phyloP scores from a whole-genome alignment of 306 rosid species.

The Psophocarpus tetragonolobus region DNA sequence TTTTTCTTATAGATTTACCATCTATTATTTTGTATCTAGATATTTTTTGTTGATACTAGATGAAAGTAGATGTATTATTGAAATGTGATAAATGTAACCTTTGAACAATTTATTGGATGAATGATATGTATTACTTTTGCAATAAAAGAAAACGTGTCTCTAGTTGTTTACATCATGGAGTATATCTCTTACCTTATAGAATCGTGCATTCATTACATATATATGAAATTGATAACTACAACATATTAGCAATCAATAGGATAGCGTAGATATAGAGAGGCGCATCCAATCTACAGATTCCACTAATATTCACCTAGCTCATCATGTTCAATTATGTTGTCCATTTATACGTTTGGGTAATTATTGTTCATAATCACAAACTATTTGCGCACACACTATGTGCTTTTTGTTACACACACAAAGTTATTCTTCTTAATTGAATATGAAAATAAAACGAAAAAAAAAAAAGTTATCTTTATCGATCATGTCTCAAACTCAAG shows the following conservation, averaged over 20 bases:
- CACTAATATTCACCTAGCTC: slow-evolving; percentile 59
- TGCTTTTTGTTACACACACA: too few relatives aligned
- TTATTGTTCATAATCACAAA: slow-evolving; percentile 58
- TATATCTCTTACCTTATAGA: slow-evolving; percentile 19
- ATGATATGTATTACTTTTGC: too few relatives aligned
- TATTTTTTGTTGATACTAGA: too few relatives aligned
- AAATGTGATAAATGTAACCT: too few relatives aligned
- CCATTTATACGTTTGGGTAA: slow-evolving; percentile 51
- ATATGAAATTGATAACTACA: slow-evolving; percentile 38
- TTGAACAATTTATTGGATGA: too few relatives aligned
- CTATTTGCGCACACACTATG: slow-evolving; percentile 42
- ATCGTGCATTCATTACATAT: slow-evolving; percentile 7
- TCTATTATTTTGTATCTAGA: too few relatives aligned
- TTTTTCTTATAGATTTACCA: too few relatives aligned
- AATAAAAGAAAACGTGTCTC: too few relatives aligned
- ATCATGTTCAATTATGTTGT: slow-evolving; percentile 70
- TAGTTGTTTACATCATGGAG: neutral
- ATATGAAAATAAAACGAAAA: neutral
- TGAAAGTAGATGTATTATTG: too few relatives aligned
- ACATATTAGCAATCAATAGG: slow-evolving; percentile 38
- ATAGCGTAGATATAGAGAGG: slow-evolving; percentile 43
- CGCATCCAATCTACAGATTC: slow-evolving; percentile 51
- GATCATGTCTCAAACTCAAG: too few relatives aligned
- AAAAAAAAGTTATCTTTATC: slow-evolving; percentile 26
- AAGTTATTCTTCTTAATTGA: slow-evolving; percentile 24